These are phyloP conservation scores for Emergomyces africanus DNA, from an alignment of 2,329 filamentous ascomycete genomes.

Conservation along the genomic window DNA sequence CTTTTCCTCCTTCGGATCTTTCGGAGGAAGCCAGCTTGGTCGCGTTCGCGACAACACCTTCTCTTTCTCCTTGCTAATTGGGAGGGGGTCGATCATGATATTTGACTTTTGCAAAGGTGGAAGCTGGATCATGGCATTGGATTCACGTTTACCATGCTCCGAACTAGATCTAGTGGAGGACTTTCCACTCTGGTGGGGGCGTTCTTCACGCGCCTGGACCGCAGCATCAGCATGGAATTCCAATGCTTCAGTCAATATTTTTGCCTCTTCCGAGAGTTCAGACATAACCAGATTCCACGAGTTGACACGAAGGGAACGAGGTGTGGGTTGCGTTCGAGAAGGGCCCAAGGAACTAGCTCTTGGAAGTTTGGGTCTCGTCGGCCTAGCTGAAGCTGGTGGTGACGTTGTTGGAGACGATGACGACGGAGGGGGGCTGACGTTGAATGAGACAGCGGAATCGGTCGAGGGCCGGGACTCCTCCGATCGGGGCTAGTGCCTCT, in stretches of 20 bases:
- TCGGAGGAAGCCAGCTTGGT: slow-evolving; percentile 55
- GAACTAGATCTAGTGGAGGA: slow-evolving; percentile 23
- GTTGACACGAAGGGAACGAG: slow-evolving; percentile 36
- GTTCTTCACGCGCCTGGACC: slow-evolving; percentile 32
- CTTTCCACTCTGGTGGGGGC: slow-evolving; percentile 35
- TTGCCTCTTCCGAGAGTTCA: slow-evolving; percentile 47
- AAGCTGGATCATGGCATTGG: slow-evolving; percentile 35
- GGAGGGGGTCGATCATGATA: slow-evolving; percentile 52
- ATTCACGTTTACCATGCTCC: slow-evolving; percentile 23
- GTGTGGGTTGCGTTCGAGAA: slow-evolving; percentile 15
- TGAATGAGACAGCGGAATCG: slow-evolving; percentile 31
- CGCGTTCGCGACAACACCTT: slow-evolving; percentile 52
- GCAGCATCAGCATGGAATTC: slow-evolving; percentile 44
- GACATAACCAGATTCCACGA: slow-evolving; percentile 47
- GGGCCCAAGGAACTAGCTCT: slow-evolving; percentile 26
- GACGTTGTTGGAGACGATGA: slow-evolving; percentile 20
- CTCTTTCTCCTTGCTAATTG: slow-evolving; percentile 54
- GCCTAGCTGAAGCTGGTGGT: slow-evolving; percentile 10
- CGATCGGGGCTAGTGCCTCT: slow-evolving; percentile 31
- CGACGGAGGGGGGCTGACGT: slow-evolving; percentile 17
- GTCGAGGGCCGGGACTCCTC: slow-evolving; percentile 26
- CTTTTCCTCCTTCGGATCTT: slow-evolving; percentile 77
- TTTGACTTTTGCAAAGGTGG: slow-evolving; percentile 50
- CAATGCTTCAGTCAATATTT: slow-evolving; percentile 45
- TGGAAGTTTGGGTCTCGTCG: slow-evolving; percentile 22